A percentile compares a stretch with the other conserved stretches of the same genome.
phyloP scores from a whole-genome alignment of 2,329 filamentous ascomycete species.

The Meredithiella fracta region DNA sequence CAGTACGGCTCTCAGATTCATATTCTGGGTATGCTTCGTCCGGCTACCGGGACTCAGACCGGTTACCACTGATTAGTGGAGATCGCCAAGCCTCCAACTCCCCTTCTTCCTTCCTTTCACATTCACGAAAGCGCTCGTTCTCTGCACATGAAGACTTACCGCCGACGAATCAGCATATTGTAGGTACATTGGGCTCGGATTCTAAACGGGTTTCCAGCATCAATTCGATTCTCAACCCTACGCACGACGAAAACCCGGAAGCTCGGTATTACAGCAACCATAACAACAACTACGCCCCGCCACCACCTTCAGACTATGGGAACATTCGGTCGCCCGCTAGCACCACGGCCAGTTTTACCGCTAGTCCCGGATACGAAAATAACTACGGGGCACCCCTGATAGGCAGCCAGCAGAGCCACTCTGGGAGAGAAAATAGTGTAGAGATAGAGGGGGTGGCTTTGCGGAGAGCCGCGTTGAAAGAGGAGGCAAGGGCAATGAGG shows the following conservation, averaged over 20 bases:
- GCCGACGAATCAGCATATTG: constrained; percentile 20
- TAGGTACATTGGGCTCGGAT: constrained; percentile 20
- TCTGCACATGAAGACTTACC: constrained; percentile 40
- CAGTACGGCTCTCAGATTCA: not conserved
- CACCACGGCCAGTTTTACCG: constrained; percentile 5
- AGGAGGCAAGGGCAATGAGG: constrained; percentile 62
- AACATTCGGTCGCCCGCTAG: constrained; percentile 7
- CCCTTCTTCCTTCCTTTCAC: constrained; percentile 42
- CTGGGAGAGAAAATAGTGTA: constrained; percentile 7
- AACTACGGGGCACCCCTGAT: not conserved
- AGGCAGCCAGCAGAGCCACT: not conserved
- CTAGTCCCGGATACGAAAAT: constrained; percentile 7
- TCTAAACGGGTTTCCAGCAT: constrained; percentile 55
- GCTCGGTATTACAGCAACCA: constrained; percentile 4
- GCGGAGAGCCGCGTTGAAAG: constrained; percentile 46
- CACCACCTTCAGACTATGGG: constrained; percentile 4
- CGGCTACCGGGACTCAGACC: not conserved
- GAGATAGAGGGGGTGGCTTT: constrained; percentile 26
- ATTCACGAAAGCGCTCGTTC: constrained; percentile 50
- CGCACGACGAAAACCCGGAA: constrained; percentile 8
- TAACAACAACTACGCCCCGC: constrained; percentile 6
- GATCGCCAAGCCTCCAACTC: constrained; percentile 43
- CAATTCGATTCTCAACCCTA: constrained; percentile 55
- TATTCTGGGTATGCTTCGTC: not conserved
- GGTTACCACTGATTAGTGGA: constrained; percentile 19